These are phyloP conservation scores for Firmiana major DNA, from an alignment of 345 rosid species.

Conservation along the genomic window DNA sequence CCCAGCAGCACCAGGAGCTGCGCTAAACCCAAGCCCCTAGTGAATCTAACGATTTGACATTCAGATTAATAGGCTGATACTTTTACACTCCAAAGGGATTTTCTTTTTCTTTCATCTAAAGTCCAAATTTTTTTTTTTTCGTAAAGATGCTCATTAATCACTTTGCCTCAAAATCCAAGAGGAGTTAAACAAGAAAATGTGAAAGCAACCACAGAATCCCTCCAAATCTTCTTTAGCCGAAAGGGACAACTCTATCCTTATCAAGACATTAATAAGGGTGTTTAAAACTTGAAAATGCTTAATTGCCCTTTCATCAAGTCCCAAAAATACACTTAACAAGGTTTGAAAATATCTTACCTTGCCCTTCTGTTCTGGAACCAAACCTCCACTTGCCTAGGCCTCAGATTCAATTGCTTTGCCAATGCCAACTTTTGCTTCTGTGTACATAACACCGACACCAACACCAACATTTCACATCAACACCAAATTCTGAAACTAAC, in stretches of 20 bases:
- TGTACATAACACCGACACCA: constrained; percentile 23
- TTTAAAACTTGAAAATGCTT: not conserved
- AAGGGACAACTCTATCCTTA: constrained; percentile 38
- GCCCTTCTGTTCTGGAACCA: constrained; percentile 96
- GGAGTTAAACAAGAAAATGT: not conserved
- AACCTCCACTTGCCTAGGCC: constrained; percentile 85
- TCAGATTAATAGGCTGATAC: not conserved
- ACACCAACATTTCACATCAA: not conserved
- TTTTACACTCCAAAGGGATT: not conserved
- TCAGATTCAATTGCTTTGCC: constrained; percentile 72
- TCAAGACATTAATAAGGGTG: constrained; percentile 22
- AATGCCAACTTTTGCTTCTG: constrained; percentile 80
- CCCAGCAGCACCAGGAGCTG: too few species aligned
- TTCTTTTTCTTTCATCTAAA: not conserved
- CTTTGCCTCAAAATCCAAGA: not conserved
- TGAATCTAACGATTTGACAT: not conserved
- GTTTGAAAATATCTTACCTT: constrained; percentile 41
- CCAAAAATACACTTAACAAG: constrained; percentile 21
- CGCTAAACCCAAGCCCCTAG: not conserved
- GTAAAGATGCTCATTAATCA: not conserved
- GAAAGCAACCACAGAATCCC: constrained; percentile 23
- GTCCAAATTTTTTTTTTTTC: not conserved
- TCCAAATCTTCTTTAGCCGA: constrained; percentile 20
- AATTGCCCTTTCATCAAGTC: not conserved
- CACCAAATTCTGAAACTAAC: not conserved